Conservation (phyloP, 768 basidiomycete genomes). For the Leccinellum albellum region DNA sequence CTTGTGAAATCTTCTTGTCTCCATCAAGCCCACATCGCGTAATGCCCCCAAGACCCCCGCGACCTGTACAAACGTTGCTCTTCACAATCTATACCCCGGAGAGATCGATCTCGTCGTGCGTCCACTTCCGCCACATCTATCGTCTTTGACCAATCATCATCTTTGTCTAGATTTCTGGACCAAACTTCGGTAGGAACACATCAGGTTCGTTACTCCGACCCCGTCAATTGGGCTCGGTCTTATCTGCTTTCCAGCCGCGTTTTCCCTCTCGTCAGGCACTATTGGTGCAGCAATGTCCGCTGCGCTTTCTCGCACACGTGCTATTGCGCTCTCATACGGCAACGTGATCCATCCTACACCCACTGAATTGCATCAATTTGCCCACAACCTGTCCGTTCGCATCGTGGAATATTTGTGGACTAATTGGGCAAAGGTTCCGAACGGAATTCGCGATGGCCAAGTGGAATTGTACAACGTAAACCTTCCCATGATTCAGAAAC, state of each 20-base stretch:
- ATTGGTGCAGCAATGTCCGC: constrained; percentile 88
- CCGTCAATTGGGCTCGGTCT: not conserved
- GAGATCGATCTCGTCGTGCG: constrained; percentile 86
- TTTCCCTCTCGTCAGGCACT: constrained; percentile 87
- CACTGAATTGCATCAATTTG: constrained; percentile 55
- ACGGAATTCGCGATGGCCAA: constrained; percentile 54
- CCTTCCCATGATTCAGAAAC: constrained; percentile 72
- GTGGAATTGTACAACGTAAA: constrained; percentile 87
- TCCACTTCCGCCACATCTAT: constrained; percentile 9
- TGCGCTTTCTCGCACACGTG: constrained; percentile 62
- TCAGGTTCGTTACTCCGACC: constrained; percentile 48
- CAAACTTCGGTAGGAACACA: constrained; percentile 82
- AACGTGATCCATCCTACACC: constrained; percentile 71
- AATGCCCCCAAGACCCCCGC: constrained; percentile 66
- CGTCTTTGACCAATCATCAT: not conserved
- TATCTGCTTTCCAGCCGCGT: constrained; percentile 54
- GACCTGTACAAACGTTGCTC: constrained; percentile 84
- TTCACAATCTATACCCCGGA: constrained; percentile 84
- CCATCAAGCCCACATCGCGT: constrained; percentile 5
- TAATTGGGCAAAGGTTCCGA: constrained; percentile 76
- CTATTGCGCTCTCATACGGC: constrained; percentile 89
- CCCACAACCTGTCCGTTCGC: constrained; percentile 60
- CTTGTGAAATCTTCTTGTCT: constrained; percentile 19
- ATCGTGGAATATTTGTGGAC: constrained; percentile 76
- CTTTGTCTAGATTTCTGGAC: constrained; percentile 66